Percentiles rank a stretch among this genome's conserved stretches.
Evolutionary conservation across 108 stramenopile species (phyloP).

Genomic region (Pseudonitzschia multiseries): DNA sequence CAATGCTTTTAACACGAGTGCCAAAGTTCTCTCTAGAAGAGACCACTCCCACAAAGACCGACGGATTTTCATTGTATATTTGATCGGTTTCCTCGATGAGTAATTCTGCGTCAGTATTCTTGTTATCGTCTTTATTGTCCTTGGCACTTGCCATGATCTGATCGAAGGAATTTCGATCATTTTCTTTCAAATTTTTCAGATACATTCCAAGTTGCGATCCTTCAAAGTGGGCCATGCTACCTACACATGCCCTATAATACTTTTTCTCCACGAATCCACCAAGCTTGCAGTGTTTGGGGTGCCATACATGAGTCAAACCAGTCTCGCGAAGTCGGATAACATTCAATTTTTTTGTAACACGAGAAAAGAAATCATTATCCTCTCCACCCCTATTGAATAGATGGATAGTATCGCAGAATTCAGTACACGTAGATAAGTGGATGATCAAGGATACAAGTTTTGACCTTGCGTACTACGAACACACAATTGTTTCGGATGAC

Average conservation of each 20-base stretch:
- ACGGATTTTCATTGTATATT: conserved; percentile 1
- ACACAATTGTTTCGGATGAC: not conserved
- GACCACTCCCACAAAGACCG: conserved; percentile 24
- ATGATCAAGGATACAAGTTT: not conserved
- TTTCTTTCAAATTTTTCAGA: conserved; percentile 14
- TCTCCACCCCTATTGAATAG: conserved; percentile 12
- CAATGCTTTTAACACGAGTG: conserved; percentile 20
- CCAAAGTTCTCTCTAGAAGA: conserved; percentile 23
- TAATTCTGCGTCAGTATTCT: conserved; percentile 3
- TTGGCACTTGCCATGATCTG: conserved; percentile 3
- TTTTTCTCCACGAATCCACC: conserved; percentile 18
- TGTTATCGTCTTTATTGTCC: conserved; percentile 10
- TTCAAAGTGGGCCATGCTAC: conserved; percentile 22
- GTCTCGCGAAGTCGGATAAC: conserved; percentile 29
- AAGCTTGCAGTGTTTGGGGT: conserved; percentile 12
- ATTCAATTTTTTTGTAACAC: conserved; percentile 17
- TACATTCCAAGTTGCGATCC: conserved; percentile 33
- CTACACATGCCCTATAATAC: conserved; percentile 16
- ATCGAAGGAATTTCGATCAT: conserved; percentile 11
- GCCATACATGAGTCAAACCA: conserved; percentile 23
- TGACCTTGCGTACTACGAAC: no score
- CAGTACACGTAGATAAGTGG: not conserved
- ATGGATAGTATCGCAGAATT: not conserved
- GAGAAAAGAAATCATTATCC: conserved; percentile 31
- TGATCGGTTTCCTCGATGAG: not conserved